Evolutionary conservation across 208 protist species (phyloP).

Genomic region (Acanthamoeba lenticulata): DNA sequence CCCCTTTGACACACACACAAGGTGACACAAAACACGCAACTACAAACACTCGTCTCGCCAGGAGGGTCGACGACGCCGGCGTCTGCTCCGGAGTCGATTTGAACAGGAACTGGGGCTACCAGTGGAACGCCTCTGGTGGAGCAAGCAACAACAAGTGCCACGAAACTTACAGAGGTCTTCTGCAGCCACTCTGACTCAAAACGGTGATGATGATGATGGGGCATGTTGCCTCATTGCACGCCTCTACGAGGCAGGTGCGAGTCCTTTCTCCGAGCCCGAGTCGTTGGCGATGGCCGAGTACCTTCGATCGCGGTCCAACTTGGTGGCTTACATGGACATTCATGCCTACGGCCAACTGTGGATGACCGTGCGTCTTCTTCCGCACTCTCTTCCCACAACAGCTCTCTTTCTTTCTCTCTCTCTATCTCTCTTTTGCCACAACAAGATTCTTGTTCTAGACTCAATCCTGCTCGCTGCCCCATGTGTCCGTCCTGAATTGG

Average conservation of each 20-base stretch:
- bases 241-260: not conserved
- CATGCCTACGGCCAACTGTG: slow-evolving; percentile 69
- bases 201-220: too few relatives aligned
- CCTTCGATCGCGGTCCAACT: not conserved
- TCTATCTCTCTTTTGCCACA: not conserved
- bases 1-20: not conserved
- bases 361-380: not conserved
- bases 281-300: not conserved
- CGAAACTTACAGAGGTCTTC: slow-evolving; percentile 73
- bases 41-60: too few relatives aligned
- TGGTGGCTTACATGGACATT: slow-evolving; percentile 43
- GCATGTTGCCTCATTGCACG: not conserved
- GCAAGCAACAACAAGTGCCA: not conserved
- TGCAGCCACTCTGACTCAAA: not conserved
- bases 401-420: too few relatives aligned
- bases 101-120: slow-evolving; percentile 76
- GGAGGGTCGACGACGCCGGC: not conserved
- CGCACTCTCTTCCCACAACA: not conserved
- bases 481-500: too few relatives aligned
- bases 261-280: not conserved
- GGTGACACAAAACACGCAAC: not conserved
- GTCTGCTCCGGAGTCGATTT: slow-evolving; percentile 69
- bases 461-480: too few relatives aligned
- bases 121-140: slow-evolving; percentile 73
- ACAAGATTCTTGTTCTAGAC: too few relatives aligned